Base-by-base conservation (phyloP, 176 grass and related monocot species). In the Oryza meridionalis region DNA sequence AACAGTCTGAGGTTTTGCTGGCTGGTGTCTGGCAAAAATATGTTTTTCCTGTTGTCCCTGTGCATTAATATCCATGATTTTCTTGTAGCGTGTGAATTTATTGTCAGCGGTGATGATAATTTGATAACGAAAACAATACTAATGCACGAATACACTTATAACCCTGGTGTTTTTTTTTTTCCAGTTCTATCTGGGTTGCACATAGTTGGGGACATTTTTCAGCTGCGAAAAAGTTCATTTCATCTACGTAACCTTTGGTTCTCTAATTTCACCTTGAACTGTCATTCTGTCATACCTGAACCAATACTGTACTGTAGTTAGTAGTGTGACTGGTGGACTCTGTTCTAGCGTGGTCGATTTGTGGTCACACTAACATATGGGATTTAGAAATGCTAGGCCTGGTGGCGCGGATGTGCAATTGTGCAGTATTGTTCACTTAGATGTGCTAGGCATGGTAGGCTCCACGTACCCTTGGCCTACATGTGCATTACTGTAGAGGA, bases 131-230 rank as follows among this genome's bases (percentile, higher is more conserved):
- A 35, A 11, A 76, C 14, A 65, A 3, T 40, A 50, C 2, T 32
- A 63, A 63, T 38, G 40, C 43, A 73, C 14, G 42, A 49, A 49
- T 17, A 14, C 31, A 37, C 51, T 21, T 32, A 15, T 49, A 40
- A 40, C 46, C 25, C 77, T 29, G 26, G 9, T 33, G n/a, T 11
- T 67, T 8, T n/a, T 25, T 25, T 32, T 27, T 25, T 31, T 21
- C 27, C 26, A 35, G 8, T 32, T n/a, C 63, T 15, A 27, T 6
- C 3, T n/a, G 4, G 64, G 8, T 15, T 67, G 62, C 21, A 13
- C 25, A 29, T 32, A n/a, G 66, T 26, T 67, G 77, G 77, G 77
- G 77, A n/a, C 13, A 47, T 47, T n/a, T 14, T 79, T 40, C 7
- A 67, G 26, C 25, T 27, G 14, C 0, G 4, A 19, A 53, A 53